Conservation (phyloP, 768 basidiomycete species). For the Zangia roseola region DNA sequence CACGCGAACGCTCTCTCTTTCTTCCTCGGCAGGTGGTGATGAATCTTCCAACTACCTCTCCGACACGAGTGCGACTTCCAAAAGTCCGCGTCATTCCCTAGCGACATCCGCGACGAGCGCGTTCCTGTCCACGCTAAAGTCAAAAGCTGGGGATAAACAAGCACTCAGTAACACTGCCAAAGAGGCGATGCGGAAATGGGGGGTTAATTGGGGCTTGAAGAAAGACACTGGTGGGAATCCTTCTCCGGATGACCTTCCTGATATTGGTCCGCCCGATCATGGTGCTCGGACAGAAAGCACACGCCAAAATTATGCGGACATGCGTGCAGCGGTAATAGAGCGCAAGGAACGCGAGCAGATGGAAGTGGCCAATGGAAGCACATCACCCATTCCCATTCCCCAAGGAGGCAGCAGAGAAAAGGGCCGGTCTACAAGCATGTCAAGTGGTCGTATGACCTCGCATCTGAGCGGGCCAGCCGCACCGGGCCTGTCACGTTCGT, state of each 20-base stretch:
- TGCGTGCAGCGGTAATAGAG: constrained; percentile 73
- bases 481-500: constrained; percentile 34
- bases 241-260: constrained; percentile 41
- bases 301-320: constrained; percentile 68
- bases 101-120: constrained; percentile 37
- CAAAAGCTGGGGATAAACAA: constrained; percentile 79
- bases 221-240: constrained; percentile 43
- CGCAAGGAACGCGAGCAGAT: constrained; percentile 49
- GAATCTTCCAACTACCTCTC: constrained; percentile 32
- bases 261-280: constrained; percentile 40
- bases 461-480: constrained; percentile 28
- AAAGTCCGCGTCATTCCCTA: constrained; percentile 45
- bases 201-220: constrained; percentile 74
- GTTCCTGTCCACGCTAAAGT: constrained; percentile 78
- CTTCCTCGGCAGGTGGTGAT: constrained; percentile 33
- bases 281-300: constrained; percentile 35
- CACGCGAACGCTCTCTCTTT: constrained; percentile 35
- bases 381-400: constrained; percentile 38
- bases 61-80: constrained; percentile 29
- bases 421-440: constrained; percentile 26
- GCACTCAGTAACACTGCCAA: constrained; percentile 81
- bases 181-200: constrained; percentile 92
- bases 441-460: constrained; percentile 23
- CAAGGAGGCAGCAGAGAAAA: constrained; percentile 22
- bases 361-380: constrained; percentile 14